Conservation (phyloP, 768 basidiomycete species). For the Pisolithus microcarpus region DNA sequence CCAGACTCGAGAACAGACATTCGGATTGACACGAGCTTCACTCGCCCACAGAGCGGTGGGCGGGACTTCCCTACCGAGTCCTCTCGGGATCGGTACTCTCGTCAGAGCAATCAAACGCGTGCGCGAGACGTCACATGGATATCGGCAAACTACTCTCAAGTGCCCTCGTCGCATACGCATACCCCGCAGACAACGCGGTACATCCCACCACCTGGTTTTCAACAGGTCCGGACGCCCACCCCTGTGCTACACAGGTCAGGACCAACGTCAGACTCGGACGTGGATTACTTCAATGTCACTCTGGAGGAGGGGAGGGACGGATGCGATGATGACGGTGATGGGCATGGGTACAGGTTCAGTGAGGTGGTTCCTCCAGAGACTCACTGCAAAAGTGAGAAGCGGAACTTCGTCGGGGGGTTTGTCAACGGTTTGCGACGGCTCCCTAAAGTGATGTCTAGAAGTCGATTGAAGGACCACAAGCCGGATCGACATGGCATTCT, state of each 20-base stretch:
- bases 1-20: conserved; percentile 10
- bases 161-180: conserved; percentile 21
- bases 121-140: conserved; percentile 28
- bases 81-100: conserved; percentile 23
- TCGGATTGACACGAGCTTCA: conserved; percentile 25
- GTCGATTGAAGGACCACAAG: conserved; percentile 21
- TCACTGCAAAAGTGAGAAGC: conserved; percentile 26
- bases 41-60: conserved; percentile 21
- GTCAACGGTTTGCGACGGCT: conserved; percentile 25
- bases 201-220: conserved; percentile 12
- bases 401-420: conserved; percentile 24
- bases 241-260: conserved; percentile 23
- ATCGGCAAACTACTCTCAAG: conserved; percentile 21
- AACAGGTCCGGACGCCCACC: conserved; percentile 20
- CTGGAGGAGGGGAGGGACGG: conserved; percentile 22
- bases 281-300: conserved; percentile 30
- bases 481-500: conserved; percentile 8
- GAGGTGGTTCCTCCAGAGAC: conserved; percentile 15
- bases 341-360: conserved; percentile 18
- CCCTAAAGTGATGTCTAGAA: conserved; percentile 29
- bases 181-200: conserved; percentile 24
- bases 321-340: conserved; percentile 7
- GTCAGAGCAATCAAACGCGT: conserved; percentile 21
- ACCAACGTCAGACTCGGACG: conserved; percentile 24
- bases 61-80: conserved; percentile 23